These are phyloP conservation scores for Pyrus betulifolia DNA, from an alignment of 306 rosid species.

Conservation along the genomic window DNA sequence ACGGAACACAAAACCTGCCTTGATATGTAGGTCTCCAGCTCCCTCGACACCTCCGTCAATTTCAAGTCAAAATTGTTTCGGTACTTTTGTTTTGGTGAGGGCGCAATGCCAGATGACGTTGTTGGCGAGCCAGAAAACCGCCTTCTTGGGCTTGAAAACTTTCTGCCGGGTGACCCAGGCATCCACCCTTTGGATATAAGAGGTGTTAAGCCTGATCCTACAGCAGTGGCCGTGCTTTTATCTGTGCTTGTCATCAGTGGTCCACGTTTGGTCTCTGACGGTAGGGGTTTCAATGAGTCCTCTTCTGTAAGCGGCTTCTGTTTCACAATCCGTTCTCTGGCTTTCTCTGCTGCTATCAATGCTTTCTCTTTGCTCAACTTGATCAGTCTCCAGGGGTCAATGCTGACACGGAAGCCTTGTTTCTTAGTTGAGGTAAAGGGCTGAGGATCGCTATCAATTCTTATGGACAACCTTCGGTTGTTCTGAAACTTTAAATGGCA, in stretches of 20 bases:
- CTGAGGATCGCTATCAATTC: constrained; percentile 62
- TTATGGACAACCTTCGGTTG: constrained; percentile 58
- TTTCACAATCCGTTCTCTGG: constrained; percentile 58
- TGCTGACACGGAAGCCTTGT: constrained; percentile 59
- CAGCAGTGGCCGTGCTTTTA: constrained; percentile 13
- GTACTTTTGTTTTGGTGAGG: constrained; percentile 74
- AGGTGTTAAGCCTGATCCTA: constrained; percentile 35
- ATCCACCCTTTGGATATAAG: constrained; percentile 35
- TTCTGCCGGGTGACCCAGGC: constrained; percentile 48
- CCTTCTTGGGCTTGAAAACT: constrained; percentile 80
- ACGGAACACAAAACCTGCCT: constrained; percentile 82
- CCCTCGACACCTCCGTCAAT: constrained; percentile 73
- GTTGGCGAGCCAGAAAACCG: constrained; percentile 65
- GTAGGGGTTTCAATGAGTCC: constrained; percentile 62
- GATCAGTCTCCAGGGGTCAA: constrained; percentile 80
- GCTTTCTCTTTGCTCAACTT: constrained; percentile 84
- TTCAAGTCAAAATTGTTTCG: constrained; percentile 81
- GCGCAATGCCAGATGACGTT: constrained; percentile 32
- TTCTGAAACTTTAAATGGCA: constrained; percentile 42
- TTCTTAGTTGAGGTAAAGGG: constrained; percentile 41
- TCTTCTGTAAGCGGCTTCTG: constrained; percentile 41
- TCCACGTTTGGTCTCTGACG: constrained; percentile 63
- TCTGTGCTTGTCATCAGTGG: constrained; percentile 27
- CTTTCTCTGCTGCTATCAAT: constrained; percentile 66
- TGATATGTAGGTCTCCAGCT: constrained; percentile 93